Evolutionary conservation across 345 rosid species (phyloP).

Genomic region (Camelina hispida): DNA sequence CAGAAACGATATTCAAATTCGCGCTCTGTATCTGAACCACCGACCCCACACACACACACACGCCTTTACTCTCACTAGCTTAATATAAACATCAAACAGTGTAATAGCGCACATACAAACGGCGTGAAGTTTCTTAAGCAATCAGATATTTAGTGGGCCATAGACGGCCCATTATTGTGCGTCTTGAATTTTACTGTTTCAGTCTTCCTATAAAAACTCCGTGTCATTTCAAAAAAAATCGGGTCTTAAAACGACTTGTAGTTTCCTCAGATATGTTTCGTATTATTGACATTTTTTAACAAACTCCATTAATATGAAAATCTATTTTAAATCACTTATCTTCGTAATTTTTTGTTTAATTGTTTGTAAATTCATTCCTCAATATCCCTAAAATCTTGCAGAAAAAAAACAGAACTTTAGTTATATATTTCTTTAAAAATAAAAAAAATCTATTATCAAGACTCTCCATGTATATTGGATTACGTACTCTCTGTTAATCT

Average conservation of each 20-base stretch:
- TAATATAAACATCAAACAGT: conserved; percentile 5
- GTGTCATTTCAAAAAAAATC: neutral
- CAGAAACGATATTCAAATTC: conserved; percentile 26
- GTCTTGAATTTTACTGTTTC: neutral
- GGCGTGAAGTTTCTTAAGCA: neutral
- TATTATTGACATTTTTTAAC: neutral
- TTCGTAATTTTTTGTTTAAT: neutral
- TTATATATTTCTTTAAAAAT: neutral
- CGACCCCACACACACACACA: neutral
- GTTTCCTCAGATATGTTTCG: too few species aligned
- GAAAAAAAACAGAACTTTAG: too few species aligned
- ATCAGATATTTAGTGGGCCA: neutral
- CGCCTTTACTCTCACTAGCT: conserved; percentile 9
- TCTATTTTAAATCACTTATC: neutral
- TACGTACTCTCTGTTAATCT: neutral
- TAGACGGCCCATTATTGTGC: neutral
- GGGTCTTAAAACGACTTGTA: neutral
- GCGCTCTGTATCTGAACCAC: neutral
- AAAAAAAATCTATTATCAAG: neutral
- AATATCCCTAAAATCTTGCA: neutral
- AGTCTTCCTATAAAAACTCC: neutral
- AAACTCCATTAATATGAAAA: neutral
- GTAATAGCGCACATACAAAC: neutral
- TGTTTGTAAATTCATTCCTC: neutral
- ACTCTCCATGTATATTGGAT: conserved; percentile 14